Conservation (phyloP, 441 rosid genomes). For the Populus hybrid region DNA sequence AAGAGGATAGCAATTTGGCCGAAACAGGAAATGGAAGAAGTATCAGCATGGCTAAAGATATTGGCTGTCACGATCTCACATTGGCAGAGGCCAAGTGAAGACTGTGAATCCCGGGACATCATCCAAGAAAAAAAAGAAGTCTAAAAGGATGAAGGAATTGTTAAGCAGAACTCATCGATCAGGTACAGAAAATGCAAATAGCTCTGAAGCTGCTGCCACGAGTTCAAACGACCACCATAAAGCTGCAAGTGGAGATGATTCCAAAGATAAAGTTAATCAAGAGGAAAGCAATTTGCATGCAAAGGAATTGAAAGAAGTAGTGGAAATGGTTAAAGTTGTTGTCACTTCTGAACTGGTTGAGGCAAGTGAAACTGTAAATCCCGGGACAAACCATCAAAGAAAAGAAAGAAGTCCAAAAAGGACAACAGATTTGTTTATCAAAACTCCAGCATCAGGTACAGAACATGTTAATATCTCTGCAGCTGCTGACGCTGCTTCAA, state of each 20-base stretch:
- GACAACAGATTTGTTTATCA: conserved; percentile 5
- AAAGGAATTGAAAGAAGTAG: conserved; percentile 22
- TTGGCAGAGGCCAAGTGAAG: too few species aligned
- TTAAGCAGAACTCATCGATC: conserved; percentile 13
- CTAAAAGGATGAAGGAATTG: conserved; percentile 27
- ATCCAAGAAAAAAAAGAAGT: conserved; percentile 42
- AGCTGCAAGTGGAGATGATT: conserved; percentile 11
- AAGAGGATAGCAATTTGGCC: neutral
- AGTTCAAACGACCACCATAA: conserved; percentile 22
- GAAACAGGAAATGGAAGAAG: conserved; percentile 18
- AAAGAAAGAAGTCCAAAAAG: conserved; percentile 36
- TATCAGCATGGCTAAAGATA: conserved; percentile 4
- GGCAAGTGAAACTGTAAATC: conserved; percentile 12
- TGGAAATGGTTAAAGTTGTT: conserved; percentile 4
- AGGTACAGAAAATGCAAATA: conserved; percentile 16
- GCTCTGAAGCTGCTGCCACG: conserved; percentile 8
- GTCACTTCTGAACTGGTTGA: neutral
- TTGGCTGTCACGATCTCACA: too few species aligned
- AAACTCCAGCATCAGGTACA: conserved; percentile 7
- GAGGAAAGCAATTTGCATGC: conserved; percentile 13
- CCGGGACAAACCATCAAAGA: conserved; percentile 26
- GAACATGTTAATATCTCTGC: conserved; percentile 15
- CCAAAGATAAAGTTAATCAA: conserved; percentile 16
- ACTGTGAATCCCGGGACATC: conserved; percentile 23
- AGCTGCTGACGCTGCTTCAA: conserved; percentile 15